Evolutionary conservation across 1,139 yeast species (phyloP).

Genomic region (Yamadazyma trypodendri): DNA sequence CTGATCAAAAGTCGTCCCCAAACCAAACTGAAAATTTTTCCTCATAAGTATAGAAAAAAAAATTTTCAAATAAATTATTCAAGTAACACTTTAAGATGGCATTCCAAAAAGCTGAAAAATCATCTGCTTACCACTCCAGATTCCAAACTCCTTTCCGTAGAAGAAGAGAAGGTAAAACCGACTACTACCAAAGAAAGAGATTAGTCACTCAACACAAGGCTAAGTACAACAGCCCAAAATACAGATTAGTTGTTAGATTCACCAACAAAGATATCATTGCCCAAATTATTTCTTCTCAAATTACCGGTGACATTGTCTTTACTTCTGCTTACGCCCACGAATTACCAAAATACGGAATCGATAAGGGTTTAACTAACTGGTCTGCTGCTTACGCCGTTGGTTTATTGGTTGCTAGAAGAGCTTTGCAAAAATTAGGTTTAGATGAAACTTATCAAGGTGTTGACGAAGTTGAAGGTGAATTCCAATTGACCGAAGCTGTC

Average conservation of each 20-base stretch:
- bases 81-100: constrained; percentile 10
- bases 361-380: constrained; percentile 99
- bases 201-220: constrained; percentile 99
- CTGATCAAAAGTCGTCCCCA: constrained; percentile 7
- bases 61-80: constrained; percentile 7
- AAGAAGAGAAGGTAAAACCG: constrained; percentile 99
- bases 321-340: constrained; percentile 99
- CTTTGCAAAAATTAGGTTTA: constrained; percentile 94
- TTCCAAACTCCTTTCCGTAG: constrained; percentile 99
- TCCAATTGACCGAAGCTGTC: constrained; percentile 96
- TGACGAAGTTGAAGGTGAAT: constrained; percentile 99
- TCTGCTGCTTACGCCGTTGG: constrained; percentile 99
- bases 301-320: constrained; percentile 94
- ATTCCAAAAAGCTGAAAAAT: constrained; percentile 39
- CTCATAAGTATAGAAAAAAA: constrained; percentile 2
- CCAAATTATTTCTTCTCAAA: constrained; percentile 94
- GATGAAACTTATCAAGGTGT: constrained; percentile 99
- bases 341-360: constrained; percentile 96
- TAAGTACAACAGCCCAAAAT: constrained; percentile 99
- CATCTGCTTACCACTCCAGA: constrained; percentile 97
- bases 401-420: constrained; percentile 98
- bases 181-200: constrained; percentile 99
- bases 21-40: constrained; percentile 12
- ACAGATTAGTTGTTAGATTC: constrained; percentile 99
- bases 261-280: constrained; percentile 99